Percentiles rank a stretch among this genome's conserved stretches.
Evolutionary conservation across 768 basidiomycete genomes (phyloP).

Genomic region (Boletus rubescentipes): DNA sequence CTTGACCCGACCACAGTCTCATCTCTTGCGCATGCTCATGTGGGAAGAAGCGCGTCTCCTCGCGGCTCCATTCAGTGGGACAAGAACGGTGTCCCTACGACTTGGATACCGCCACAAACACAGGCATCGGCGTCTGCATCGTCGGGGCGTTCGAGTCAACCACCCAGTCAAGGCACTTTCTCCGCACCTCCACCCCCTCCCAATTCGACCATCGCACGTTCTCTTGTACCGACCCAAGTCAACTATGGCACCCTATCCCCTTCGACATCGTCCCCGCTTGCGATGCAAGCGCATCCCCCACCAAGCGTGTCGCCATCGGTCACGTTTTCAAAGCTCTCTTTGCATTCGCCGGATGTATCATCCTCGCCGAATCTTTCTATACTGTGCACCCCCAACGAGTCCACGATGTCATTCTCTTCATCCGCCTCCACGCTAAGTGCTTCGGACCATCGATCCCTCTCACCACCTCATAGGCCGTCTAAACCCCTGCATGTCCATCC

Average conservation of each 20-base stretch:
- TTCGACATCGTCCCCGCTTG: neutral
- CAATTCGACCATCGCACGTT: neutral
- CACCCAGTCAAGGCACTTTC: neutral
- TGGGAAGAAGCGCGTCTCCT: slow-evolving; percentile 20
- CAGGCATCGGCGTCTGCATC: slow-evolving; percentile 4
- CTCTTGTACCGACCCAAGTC: neutral
- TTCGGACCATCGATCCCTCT: slow-evolving; percentile 3
- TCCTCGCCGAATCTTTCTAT: slow-evolving; percentile 11
- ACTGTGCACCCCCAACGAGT: slow-evolving; percentile 8
- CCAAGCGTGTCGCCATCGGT: slow-evolving; percentile 43
- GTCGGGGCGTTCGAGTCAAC: slow-evolving; percentile 5
- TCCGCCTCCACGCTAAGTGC: neutral
- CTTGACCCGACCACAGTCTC: slow-evolving; percentile 41
- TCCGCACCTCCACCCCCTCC: neutral
- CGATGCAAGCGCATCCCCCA: neutral
- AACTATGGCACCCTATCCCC: neutral
- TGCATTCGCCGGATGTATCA: slow-evolving; percentile 37
- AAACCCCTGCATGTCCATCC: slow-evolving; percentile 31
- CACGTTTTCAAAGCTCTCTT: slow-evolving; percentile 53
- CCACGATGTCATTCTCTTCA: neutral
- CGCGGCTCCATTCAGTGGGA: slow-evolving; percentile 15
- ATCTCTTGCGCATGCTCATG: slow-evolving; percentile 26
- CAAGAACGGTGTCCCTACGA: slow-evolving; percentile 12
- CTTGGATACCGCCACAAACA: slow-evolving; percentile 11
- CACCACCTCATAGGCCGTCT: slow-evolving; percentile 20